Base-by-base conservation (phyloP, 495 filamentous ascomycete species). In the Penicillium argentinense region DNA sequence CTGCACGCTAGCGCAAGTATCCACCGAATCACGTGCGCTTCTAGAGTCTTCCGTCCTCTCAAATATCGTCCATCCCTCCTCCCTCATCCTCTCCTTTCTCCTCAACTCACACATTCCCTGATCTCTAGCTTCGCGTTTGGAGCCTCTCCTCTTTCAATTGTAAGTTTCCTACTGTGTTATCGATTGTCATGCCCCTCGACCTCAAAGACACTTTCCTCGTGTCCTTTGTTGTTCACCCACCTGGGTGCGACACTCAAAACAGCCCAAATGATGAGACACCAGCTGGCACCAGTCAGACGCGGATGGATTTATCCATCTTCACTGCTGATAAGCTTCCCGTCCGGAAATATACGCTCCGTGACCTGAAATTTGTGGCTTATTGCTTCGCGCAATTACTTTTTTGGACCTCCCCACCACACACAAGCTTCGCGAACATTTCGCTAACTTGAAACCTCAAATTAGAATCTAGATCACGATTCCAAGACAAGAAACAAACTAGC, bases 251-350 rank as follows among this genome's bases (percentile, higher is more conserved):
- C 14, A 9, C 16, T 19, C 28, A 37, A 27, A 53, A 42, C 22
- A 11, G 52, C 54, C 49, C 44, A 56, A 42, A 75, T 75, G 72
- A 75, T 72, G 72, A 75, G 57, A 75, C 49, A 45, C 47, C 49
- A 74, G 72, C 72, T 75, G 72, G 72, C 72, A 75, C 72, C 72
- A 75, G 72, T 75, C 72, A 67, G 64, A 74, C 41, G 62, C 50
- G 53, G 64, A 61, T 57, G 53, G 53, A 53, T 48, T 53, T 47
- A 54, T 57, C 43, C 43, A 48, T 46, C 36, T 51, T 57, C 45
- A 45, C 37, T 73, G 69, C 63, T 69, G 69, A 73, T 56, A 59
- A 73, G 62, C 61, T 63, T 64, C 39, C 32, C 58, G 54, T 68
- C 69, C 54, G 63, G 68, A 62, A 67, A 65, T 60, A 42, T 53